A percentile compares a stretch with the other conserved stretches of the same genome.
phyloP scores from a whole-genome alignment of 129 eudicot genomes.

The Gnaphalium uliginosum region DNA sequence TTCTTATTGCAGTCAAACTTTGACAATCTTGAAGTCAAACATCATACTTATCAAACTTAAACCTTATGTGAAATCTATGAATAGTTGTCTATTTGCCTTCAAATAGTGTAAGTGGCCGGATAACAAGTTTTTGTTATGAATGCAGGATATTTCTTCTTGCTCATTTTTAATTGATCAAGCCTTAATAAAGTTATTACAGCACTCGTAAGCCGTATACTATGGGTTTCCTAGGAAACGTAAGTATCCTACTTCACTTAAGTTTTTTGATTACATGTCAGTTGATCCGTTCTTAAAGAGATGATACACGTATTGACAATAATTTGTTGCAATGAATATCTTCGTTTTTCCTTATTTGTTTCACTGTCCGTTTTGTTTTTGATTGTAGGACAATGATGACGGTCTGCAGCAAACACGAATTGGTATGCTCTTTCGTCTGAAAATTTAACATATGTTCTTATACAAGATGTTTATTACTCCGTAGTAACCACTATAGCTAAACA shows the following conservation, averaged over 20 bases:
- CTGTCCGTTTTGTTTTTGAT: not conserved
- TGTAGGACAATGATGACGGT: conserved; percentile 51
- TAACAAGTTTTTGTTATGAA: conserved; percentile 19
- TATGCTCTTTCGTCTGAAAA: conserved; percentile 23
- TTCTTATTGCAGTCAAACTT: not conserved
- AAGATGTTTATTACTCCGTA: not conserved
- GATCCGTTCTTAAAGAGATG: not conserved
- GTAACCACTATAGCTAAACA: conserved; percentile 6
- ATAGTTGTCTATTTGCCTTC: not conserved
- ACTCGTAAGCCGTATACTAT: conserved; percentile 34
- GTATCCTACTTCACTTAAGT: conserved; percentile 23
- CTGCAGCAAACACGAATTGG: conserved; percentile 60
- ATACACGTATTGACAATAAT: not conserved
- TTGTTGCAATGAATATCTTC: not conserved
- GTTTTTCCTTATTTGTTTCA: conserved; percentile 20
- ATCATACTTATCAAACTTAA: conserved; percentile 3
- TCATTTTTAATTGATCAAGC: conserved; percentile 13
- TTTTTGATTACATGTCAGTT: not conserved
- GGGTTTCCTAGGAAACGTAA: conserved; percentile 50
- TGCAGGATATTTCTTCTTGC: conserved; percentile 36
- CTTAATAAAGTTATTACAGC: conserved; percentile 24
- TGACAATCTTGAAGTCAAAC: conserved; percentile 20
- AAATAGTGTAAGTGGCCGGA: not conserved
- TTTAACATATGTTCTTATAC: not conserved
- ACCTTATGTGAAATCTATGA: not conserved